These are phyloP conservation scores for Taphrina sp. DNA, from an alignment of 1,139 yeast genomes.

Conservation along the genomic window DNA sequence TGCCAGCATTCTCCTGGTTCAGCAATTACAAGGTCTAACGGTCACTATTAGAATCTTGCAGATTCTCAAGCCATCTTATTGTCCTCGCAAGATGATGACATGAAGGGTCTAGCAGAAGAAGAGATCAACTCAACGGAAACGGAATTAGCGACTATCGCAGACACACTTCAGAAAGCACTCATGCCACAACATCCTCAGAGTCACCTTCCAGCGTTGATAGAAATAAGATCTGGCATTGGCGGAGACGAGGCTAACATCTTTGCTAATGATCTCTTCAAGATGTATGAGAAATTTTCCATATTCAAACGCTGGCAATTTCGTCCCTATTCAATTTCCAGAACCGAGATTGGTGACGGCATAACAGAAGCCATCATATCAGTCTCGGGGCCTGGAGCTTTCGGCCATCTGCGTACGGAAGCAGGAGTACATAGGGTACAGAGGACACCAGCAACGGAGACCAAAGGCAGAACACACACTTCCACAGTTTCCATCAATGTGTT, in stretches of 20 bases:
- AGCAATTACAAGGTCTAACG: neutral
- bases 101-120: conserved; percentile 20
- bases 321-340: conserved; percentile 50
- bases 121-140: conserved; percentile 6
- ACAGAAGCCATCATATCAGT: conserved; percentile 75
- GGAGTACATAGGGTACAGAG: conserved; percentile 97
- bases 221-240: conserved; percentile 92
- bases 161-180: conserved; percentile 56
- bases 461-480: conserved; percentile 92
- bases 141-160: conserved; percentile 40
- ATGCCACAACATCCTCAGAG: conserved; percentile 76
- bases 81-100: conserved; percentile 17
- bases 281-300: conserved; percentile 76
- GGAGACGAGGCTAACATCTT: conserved; percentile 91
- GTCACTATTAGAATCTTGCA: neutral
- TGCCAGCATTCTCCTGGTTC: too few species aligned
- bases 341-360: conserved; percentile 58
- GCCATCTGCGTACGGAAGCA: conserved; percentile 73
- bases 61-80: conserved; percentile 3
- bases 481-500: conserved; percentile 93
- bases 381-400: conserved; percentile 74
- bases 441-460: conserved; percentile 86
- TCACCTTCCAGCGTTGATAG: conserved; percentile 75
- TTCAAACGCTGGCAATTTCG: conserved; percentile 64
- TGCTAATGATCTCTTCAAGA: conserved; percentile 70